These are phyloP conservation scores for Vanrija humicola DNA, from an alignment of 1,284 basidiomycete genomes.

Conservation along the genomic window DNA sequence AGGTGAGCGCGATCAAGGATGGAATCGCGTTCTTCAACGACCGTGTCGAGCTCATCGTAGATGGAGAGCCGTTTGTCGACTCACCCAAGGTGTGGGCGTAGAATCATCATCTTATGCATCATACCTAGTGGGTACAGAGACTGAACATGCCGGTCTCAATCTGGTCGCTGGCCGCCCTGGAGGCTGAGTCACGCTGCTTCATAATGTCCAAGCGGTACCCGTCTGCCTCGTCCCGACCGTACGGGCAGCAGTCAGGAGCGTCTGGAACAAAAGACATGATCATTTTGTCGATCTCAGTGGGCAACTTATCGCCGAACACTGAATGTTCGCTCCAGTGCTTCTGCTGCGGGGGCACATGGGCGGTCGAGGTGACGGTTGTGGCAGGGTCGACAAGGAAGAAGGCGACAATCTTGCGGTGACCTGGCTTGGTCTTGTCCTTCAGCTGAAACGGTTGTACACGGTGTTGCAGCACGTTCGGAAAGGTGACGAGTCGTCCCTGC, in stretches of 20 bases:
- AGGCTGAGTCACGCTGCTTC: constrained; percentile 6
- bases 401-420: constrained; percentile 19
- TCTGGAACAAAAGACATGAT: background rate
- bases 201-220: constrained; percentile 13
- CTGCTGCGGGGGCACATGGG: constrained; percentile 18
- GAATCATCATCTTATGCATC: too few relatives aligned
- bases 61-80: constrained; percentile 2
- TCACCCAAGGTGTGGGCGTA: background rate
- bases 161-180: background rate
- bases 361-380: constrained; percentile 6
- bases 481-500: constrained; percentile 6
- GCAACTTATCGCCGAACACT: background rate
- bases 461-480: constrained; percentile 15
- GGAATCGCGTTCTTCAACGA: constrained; percentile 11
- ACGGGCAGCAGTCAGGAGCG: constrained; percentile 8
- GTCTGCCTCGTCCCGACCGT: background rate
- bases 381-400: constrained; percentile 18
- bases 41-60: constrained; percentile 2
- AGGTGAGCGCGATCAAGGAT: constrained; percentile 1
- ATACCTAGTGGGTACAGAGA: constrained; percentile 14
- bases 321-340: constrained; percentile 1
- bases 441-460: constrained; percentile 9
- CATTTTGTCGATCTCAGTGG: background rate
- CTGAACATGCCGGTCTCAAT: background rate
- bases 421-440: constrained; percentile 4